Evolutionary conservation across 2,329 filamentous ascomycete species (phyloP).

Genomic region (Botrytis hyacinthi): DNA sequence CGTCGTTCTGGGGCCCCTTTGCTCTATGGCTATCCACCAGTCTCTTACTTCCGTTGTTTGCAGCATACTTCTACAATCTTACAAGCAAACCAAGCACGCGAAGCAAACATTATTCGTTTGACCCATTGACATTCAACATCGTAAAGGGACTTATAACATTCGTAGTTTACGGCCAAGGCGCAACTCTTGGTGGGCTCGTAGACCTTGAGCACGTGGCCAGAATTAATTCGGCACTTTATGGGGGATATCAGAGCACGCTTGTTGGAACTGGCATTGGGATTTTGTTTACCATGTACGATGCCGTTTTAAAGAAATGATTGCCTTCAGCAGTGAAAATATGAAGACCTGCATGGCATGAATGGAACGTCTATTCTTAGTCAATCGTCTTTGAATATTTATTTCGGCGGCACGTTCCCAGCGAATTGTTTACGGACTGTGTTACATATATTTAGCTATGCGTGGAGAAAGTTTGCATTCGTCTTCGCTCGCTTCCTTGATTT

Average conservation of each 20-base stretch:
- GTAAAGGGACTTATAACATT: slow-evolving; percentile 80
- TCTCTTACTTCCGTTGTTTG: slow-evolving; percentile 64
- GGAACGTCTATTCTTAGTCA: background rate
- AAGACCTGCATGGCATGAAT: background rate
- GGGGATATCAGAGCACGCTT: slow-evolving; percentile 68
- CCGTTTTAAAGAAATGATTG: slow-evolving; percentile 64
- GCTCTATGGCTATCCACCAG: slow-evolving; percentile 74
- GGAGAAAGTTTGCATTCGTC: background rate
- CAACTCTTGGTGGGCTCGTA: slow-evolving; percentile 61
- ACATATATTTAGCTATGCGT: background rate
- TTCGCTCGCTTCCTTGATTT: slow-evolving; percentile 16
- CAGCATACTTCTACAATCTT: slow-evolving; percentile 90
- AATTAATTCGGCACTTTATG: slow-evolving; percentile 66
- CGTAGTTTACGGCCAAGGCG: slow-evolving; percentile 71
- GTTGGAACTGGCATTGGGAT: slow-evolving; percentile 67
- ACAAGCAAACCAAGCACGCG: slow-evolving; percentile 50
- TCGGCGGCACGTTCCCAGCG: background rate
- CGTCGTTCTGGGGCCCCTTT: slow-evolving; percentile 80
- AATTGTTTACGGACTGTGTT: background rate
- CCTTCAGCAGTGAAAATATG: background rate
- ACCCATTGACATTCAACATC: slow-evolving; percentile 88
- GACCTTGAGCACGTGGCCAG: slow-evolving; percentile 57
- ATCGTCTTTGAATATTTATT: slow-evolving; percentile 1
- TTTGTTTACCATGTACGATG: slow-evolving; percentile 73
- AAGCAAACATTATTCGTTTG: slow-evolving; percentile 60